Base-by-base conservation (phyloP, 164 flowering plant species). In the Macadamia tetraphylla region DNA sequence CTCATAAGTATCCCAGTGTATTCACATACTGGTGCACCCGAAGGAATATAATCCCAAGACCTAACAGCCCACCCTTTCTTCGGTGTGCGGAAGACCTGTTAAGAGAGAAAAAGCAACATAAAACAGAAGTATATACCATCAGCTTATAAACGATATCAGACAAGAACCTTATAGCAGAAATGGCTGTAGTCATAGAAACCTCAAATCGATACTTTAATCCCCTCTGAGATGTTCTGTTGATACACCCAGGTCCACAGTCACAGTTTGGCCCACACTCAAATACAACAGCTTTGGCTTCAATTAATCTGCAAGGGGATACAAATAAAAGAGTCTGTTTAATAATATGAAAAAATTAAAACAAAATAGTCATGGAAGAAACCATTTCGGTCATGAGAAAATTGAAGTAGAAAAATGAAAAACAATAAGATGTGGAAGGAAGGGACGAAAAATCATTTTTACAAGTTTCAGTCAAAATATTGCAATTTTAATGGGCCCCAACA, bases 51-150 rank as follows among this genome's bases (percentile, higher is more conserved):
- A 71, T 95, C 99, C 98, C 97, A 88, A 1, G 96, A 92, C 72
- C 96, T 79, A 6, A 95, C 98, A 70, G 85, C 99, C 99, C 98
- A 92, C 7, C 99, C 99, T 71, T 88, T 94, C 13, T 79, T 84
- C 30, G 97, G 84, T 7, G 99, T 87, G n/a, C 97, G 91, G 67
- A 85, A 95, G 6, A 95, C 94, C 98, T 94, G 79, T 53, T 5
- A 51, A 61, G 42, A 55, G 64, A 44, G 51, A 64, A 23, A 32
- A 55, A 44, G 40, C 2, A 56, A 10, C 44, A 69, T 29, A 52
- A 10, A 58, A 49, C 51, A 14, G 29, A 18, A 51, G 46, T 29
- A 59, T 56, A 40, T 23, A 56, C 18, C 13, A 11, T 29, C 48
- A 7, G 7, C 23, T 55, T 35, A 9, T 14, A 18, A 15, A 14